These are phyloP conservation scores for Nicotiana paniculata DNA, from an alignment of 257 asterid species.

Conservation along the genomic window DNA sequence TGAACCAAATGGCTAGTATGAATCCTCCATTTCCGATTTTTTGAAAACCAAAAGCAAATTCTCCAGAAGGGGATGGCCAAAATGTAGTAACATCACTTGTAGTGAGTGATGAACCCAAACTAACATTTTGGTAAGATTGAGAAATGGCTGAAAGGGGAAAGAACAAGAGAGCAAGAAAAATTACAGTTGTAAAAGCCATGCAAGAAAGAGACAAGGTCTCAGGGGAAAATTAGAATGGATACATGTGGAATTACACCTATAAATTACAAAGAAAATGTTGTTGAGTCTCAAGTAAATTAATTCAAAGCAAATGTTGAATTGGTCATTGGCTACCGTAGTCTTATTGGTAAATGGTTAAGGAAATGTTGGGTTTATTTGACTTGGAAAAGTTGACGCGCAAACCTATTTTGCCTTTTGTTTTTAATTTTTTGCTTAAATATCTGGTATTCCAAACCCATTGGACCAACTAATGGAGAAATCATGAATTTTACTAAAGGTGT, in stretches of 20 bases:
- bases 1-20: conserved; percentile 16
- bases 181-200: not conserved
- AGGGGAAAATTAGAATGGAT: not conserved
- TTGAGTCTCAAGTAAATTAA: not conserved
- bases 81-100: not conserved
- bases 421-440: no score
- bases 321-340: not conserved
- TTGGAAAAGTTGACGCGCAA: no score
- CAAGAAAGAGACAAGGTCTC: not conserved
- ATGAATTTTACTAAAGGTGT: no score
- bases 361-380: no score
- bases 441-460: no score
- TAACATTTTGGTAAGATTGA: not conserved
- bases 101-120: conserved; percentile 8
- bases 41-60: conserved; percentile 14
- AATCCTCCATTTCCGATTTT: not conserved
- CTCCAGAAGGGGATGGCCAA: conserved; percentile 8
- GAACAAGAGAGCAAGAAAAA: not conserved
- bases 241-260: not conserved
- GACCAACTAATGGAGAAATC: no score
- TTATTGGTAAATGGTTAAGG: not conserved
- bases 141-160: not conserved
- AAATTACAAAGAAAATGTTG: not conserved
- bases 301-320: not conserved
- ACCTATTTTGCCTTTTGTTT: no score